Evolutionary conservation across 139 green algal genomes (phyloP).

Genomic region (Picocystis salinarum): DNA sequence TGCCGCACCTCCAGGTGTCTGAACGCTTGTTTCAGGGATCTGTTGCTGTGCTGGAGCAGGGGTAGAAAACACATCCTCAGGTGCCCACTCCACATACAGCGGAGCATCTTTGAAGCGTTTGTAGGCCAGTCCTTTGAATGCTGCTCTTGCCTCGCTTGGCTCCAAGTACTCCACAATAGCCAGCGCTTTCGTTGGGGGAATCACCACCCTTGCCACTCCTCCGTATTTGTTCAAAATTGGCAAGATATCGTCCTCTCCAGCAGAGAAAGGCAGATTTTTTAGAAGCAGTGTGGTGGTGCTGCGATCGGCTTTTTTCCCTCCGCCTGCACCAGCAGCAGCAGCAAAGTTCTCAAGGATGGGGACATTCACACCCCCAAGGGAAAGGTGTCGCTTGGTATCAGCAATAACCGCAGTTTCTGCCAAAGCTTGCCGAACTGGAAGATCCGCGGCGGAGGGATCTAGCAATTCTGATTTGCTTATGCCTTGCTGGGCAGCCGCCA

Average conservation of each 20-base stretch:
- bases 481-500: constrained; percentile 68
- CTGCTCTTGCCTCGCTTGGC: constrained; percentile 26
- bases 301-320: constrained; percentile 17
- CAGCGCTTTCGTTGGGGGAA: constrained; percentile 64
- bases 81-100: constrained; percentile 95
- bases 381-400: constrained; percentile 69
- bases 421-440: constrained; percentile 71
- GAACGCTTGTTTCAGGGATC: not conserved
- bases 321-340: constrained; percentile 7
- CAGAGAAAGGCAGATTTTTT: constrained; percentile 87
- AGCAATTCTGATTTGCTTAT: constrained; percentile 76
- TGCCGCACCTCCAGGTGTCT: not conserved
- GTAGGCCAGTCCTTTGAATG: constrained; percentile 76
- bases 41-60: constrained; percentile 7
- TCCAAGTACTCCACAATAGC: constrained; percentile 75
- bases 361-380: constrained; percentile 47
- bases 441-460: constrained; percentile 30
- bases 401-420: constrained; percentile 84
- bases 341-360: constrained; percentile 52
- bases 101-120: constrained; percentile 85
- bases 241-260: constrained; percentile 39
- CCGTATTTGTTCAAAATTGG: constrained; percentile 23
- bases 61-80: constrained; percentile 49
- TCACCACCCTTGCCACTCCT: constrained; percentile 45
- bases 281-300: constrained; percentile 52